Evolutionary conservation across 73 alveolate species (phyloP), one percentile per base, ranked within the genome.

Genomic region (Paramecium bursaria): DNA sequence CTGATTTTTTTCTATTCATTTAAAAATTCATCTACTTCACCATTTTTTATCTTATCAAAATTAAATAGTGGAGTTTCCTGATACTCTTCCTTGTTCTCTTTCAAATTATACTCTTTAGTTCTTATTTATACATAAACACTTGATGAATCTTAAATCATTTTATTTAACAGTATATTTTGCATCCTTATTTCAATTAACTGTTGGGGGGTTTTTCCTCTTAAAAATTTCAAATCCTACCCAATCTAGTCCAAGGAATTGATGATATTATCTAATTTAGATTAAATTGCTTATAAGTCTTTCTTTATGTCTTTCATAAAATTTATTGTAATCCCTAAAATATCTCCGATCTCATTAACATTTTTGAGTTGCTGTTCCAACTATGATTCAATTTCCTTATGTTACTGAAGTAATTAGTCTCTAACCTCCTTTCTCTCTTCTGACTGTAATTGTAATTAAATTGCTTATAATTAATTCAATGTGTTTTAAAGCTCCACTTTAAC

Each of bases 271-370:
- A n/a, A n/a, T n/a, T n/a, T n/a, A n/a, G n/a, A n/a, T n/a, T n/a
- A n/a, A n/a, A n/a, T n/a, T n/a, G n/a, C n/a, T n/a, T n/a, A n/a
- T n/a, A n/a, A n/a, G n/a, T n/a, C n/a, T n/a, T n/a, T n/a, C n/a
- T n/a, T n/a, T n/a, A n/a, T n/a, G n/a, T n/a, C n/a, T n/a, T n/a
- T n/a, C n/a, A n/a, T n/a, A n/a, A n/a, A n/a, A n/a, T n/a, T n/a
- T n/a, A n/a, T n/a, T n/a, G 74, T 51, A 13, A 51, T 51, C 2
- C 74, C 74, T 51, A 51, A 51, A 51, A 44, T 44, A 51, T 51
- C 74, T 11, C 74, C 74, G 11, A 51, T 51, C 13, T 51, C 46
- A 51, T 51, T 51, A 2, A 51, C 74, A 51, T 51, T 51, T 7
- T 26, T 4, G 23, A 51, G 23, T 51, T 51, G 27, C 27, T 51